A percentile compares a stretch with the other conserved stretches of the same genome.
Conservation (phyloP, 2,329 filamentous ascomycete genomes). For the Fusarium fracticaudum region DNA sequence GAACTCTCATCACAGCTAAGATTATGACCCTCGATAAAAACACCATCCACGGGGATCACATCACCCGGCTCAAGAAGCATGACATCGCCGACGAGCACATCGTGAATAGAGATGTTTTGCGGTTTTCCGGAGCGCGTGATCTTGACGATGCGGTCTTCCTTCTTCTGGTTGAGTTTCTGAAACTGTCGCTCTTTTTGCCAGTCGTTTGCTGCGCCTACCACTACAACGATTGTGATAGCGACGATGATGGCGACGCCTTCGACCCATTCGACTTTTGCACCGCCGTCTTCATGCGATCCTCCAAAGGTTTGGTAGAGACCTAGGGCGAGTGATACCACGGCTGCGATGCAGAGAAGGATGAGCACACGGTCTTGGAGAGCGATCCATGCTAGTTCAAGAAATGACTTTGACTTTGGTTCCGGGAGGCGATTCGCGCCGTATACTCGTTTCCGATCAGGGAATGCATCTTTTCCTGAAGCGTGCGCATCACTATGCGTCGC, state of each 20-base stretch:
- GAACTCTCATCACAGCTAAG: conserved; percentile 76
- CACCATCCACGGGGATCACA: conserved; percentile 74
- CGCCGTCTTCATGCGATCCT: conserved; percentile 52
- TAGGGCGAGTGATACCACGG: conserved; percentile 71
- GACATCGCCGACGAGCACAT: conserved; percentile 75
- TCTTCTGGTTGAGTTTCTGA: conserved; percentile 68
- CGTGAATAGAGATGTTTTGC: conserved; percentile 69
- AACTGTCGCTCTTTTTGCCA: conserved; percentile 76
- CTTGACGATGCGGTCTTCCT: conserved; percentile 72
- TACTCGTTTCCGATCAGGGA: conserved; percentile 29
- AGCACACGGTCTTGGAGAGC: conserved; percentile 75
- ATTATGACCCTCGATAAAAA: conserved; percentile 66
- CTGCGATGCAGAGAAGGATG: conserved; percentile 72
- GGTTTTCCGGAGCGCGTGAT: conserved; percentile 73
- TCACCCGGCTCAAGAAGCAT: conserved; percentile 76
- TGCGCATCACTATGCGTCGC: not conserved
- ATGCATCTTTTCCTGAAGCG: conserved; percentile 13
- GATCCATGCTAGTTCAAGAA: conserved; percentile 70
- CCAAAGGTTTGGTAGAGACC: conserved; percentile 74
- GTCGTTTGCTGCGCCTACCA: conserved; percentile 72
- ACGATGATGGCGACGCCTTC: conserved; percentile 74
- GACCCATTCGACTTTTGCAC: conserved; percentile 67
- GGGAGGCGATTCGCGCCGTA: conserved; percentile 63
- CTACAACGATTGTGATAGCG: conserved; percentile 71
- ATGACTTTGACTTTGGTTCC: conserved; percentile 67